Conservation (phyloP, 257 asterid species). For the Solanum chilense region DNA sequence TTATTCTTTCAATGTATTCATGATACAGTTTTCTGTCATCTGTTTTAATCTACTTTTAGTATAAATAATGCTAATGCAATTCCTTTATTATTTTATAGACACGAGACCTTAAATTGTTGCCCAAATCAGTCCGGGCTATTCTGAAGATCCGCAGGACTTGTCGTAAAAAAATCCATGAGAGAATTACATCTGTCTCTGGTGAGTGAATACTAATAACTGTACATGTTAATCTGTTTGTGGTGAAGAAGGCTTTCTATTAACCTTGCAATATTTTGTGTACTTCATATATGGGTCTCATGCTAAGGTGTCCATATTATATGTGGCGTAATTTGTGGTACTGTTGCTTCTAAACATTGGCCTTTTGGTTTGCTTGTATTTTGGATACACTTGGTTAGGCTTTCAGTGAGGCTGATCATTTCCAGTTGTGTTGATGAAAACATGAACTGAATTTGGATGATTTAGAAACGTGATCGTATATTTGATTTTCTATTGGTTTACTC, state of each 20-base stretch:
- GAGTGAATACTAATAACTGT: not conserved
- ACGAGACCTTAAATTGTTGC: slow-evolving; percentile 67
- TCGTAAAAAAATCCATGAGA: slow-evolving; percentile 78
- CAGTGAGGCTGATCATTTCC: not conserved
- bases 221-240: not conserved
- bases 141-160: slow-evolving; percentile 55
- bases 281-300: not conserved
- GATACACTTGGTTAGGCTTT: not conserved
- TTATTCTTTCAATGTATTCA: not conserved
- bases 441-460: not conserved
- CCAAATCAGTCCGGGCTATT: slow-evolving; percentile 35
- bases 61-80: not conserved
- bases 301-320: not conserved
- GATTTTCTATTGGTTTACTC: not conserved
- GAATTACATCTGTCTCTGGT: slow-evolving; percentile 67
- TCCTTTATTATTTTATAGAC: slow-evolving; percentile 33
- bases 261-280: not conserved
- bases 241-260: not conserved
- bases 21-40: not conserved
- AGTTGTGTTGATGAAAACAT: not conserved
- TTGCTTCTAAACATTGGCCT: not conserved
- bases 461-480: not conserved
- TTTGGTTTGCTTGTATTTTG: not conserved
- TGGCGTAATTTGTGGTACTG: not conserved
- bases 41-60: not conserved